These are phyloP conservation scores for Pulveroboletus sp. DNA, from an alignment of 768 basidiomycete species.

Conservation along the genomic window DNA sequence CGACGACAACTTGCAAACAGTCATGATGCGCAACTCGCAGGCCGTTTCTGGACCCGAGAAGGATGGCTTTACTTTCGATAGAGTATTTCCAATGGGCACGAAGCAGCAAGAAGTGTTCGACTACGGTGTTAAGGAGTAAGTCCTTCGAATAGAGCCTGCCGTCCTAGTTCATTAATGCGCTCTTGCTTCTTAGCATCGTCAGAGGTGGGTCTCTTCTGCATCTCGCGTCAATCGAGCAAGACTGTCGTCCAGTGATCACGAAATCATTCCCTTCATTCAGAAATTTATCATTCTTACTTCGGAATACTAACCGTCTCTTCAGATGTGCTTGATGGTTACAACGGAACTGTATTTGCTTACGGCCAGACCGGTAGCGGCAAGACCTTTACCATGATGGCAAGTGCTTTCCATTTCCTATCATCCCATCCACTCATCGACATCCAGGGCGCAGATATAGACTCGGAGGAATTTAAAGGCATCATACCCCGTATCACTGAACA, in stretches of 20 bases:
- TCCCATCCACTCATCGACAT: constrained; percentile 9
- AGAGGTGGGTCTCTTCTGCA: constrained; percentile 54
- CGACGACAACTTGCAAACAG: constrained; percentile 81
- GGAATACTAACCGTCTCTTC: constrained; percentile 18
- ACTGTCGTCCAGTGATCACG: background rate
- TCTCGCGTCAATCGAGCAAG: constrained; percentile 1
- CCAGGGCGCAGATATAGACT: constrained; percentile 96
- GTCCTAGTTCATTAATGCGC: constrained; percentile 17
- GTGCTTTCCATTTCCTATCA: constrained; percentile 12
- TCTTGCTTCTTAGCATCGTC: constrained; percentile 59
- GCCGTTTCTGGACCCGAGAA: constrained; percentile 81
- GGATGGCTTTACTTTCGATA: constrained; percentile 97
- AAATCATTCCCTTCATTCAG: constrained; percentile 3
- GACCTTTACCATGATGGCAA: constrained; percentile 98
- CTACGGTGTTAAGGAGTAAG: constrained; percentile 96
- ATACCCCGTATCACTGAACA: constrained; percentile 99
- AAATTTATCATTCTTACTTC: background rate
- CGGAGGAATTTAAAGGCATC: constrained; percentile 88
- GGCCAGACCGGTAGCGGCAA: constrained; percentile 97
- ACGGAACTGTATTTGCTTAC: constrained; percentile 96
- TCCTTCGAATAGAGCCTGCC: constrained; percentile 14
- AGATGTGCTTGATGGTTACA: constrained; percentile 99
- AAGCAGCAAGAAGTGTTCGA: constrained; percentile 94
- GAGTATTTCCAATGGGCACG: constrained; percentile 91
- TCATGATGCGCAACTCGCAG: constrained; percentile 69